phyloP scores from a whole-genome alignment of 345 rosid genomes.

The Heritiera littoralis region DNA sequence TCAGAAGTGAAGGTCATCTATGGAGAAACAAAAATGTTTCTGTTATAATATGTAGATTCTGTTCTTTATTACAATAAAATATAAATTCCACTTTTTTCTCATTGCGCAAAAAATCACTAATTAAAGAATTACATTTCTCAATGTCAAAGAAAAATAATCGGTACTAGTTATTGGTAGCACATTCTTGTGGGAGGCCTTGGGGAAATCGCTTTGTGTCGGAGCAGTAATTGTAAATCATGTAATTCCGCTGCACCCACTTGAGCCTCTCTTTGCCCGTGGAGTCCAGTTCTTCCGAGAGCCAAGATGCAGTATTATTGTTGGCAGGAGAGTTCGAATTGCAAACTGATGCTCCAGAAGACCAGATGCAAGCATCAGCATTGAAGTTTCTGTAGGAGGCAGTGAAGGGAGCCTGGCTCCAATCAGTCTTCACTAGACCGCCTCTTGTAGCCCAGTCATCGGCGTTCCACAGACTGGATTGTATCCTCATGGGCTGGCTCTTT shows the following conservation, averaged over 20 bases:
- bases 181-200: too few relatives aligned
- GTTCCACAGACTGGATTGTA: constrained; percentile 64
- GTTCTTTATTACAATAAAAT: too few relatives aligned
- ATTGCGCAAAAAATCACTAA: too few relatives aligned
- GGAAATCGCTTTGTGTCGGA: too few relatives aligned
- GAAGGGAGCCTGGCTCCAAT: constrained; percentile 67
- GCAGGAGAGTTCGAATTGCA: constrained; percentile 43
- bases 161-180: too few relatives aligned
- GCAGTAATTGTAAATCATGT: too few relatives aligned
- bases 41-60: too few relatives aligned
- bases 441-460: constrained; percentile 79
- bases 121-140: too few relatives aligned
- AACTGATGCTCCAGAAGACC: constrained; percentile 48
- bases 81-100: too few relatives aligned
- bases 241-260: constrained; percentile 49
- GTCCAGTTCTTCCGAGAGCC: constrained; percentile 46
- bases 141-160: too few relatives aligned
- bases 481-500: constrained; percentile 58
- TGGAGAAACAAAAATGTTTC: too few relatives aligned
- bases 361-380: constrained; percentile 46
- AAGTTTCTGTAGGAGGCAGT: constrained; percentile 59
- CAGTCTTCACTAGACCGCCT: constrained; percentile 60
- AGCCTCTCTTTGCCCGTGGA: constrained; percentile 35
- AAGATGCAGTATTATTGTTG: neutral
- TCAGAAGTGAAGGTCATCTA: too few relatives aligned